These are phyloP conservation scores for Musa schizocarpa DNA, from an alignment of 176 grass and related monocot species.

Conservation along the genomic window DNA sequence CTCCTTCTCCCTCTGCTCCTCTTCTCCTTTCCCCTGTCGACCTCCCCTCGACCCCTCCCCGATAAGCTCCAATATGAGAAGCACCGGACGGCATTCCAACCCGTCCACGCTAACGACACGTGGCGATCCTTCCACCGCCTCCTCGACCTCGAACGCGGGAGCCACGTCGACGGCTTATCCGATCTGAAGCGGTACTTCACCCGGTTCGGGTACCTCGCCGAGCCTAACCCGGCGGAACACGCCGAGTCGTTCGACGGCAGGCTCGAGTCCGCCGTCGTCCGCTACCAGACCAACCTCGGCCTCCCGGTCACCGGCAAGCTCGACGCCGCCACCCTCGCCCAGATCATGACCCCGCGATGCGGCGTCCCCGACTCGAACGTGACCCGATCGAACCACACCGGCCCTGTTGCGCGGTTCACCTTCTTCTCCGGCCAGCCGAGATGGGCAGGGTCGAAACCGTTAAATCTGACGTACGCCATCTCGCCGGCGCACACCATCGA, in stretches of 20 bases:
- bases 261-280: constrained; percentile 47
- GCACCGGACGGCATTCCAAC: neutral
- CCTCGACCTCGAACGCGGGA: constrained; percentile 45
- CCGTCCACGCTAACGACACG: neutral
- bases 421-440: constrained; percentile 7
- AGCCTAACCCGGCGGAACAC: constrained; percentile 3
- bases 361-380: constrained; percentile 40
- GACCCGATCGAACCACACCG: neutral
- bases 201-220: constrained; percentile 62
- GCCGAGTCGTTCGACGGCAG: constrained; percentile 60
- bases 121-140: constrained; percentile 58
- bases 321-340: constrained; percentile 45
- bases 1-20: neutral
- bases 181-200: constrained; percentile 66
- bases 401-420: neutral
- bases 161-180: constrained; percentile 36
- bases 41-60: constrained; percentile 4
- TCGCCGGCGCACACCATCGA: constrained; percentile 40
- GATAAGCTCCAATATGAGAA: neutral
- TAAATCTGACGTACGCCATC: constrained; percentile 65
- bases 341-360: constrained; percentile 65
- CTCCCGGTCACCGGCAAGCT: constrained; percentile 60
- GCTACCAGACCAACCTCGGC: constrained; percentile 54
- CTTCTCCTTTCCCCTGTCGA: neutral
- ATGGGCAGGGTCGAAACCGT: constrained; percentile 26